Percentiles rank a stretch among this genome's conserved stretches.
phyloP scores from a whole-genome alignment of 495 filamentous ascomycete genomes.

The Tuber aestivum region DNA sequence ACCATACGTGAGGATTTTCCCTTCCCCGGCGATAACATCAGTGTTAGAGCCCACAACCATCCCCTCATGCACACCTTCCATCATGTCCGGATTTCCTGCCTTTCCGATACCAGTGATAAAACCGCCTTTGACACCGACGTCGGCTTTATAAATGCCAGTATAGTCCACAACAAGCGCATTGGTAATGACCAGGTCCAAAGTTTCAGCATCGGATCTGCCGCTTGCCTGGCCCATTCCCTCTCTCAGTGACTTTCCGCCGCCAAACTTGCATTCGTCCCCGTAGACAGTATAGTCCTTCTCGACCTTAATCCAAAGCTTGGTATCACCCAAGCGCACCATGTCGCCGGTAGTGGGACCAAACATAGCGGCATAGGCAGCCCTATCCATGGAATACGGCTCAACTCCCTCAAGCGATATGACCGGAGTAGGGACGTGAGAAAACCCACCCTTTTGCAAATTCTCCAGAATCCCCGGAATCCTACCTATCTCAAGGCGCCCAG shows the following conservation, averaged over 20 bases:
- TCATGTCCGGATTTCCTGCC: constrained; percentile 92
- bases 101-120: constrained; percentile 89
- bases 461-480: constrained; percentile 60
- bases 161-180: constrained; percentile 92
- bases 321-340: constrained; percentile 69
- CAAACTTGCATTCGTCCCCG: constrained; percentile 94
- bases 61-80: constrained; percentile 74
- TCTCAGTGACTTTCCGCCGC: constrained; percentile 86
- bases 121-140: constrained; percentile 89
- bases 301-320: constrained; percentile 85
- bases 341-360: constrained; percentile 92
- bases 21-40: constrained; percentile 92
- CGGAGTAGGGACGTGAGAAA: constrained; percentile 63
- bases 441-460: constrained; percentile 63
- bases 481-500: constrained; percentile 60
- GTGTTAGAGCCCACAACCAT: constrained; percentile 87
- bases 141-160: constrained; percentile 91
- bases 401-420: constrained; percentile 48
- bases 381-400: constrained; percentile 62
- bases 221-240: constrained; percentile 96
- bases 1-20: constrained; percentile 87
- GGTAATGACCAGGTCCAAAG: constrained; percentile 80
- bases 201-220: constrained; percentile 62
- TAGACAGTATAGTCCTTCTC: constrained; percentile 81
- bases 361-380: constrained; percentile 74